Evolutionary conservation across 495 filamentous ascomycete species (phyloP).

Genomic region (Pyrenula massariospora): DNA sequence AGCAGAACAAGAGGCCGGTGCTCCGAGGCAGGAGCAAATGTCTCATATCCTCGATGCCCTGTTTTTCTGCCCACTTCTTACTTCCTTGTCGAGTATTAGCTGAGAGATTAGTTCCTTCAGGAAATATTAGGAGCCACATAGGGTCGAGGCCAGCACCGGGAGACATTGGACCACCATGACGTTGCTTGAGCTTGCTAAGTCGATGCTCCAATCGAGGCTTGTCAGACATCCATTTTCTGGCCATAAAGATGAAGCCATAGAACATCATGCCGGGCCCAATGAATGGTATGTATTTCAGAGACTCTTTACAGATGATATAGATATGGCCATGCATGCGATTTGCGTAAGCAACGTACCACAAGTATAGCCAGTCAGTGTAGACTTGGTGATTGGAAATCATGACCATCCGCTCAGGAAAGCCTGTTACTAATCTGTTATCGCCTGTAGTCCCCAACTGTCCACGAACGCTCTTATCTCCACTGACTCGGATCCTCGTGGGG

Average conservation of each 20-base stretch:
- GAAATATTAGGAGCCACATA: slow-evolving; percentile 63
- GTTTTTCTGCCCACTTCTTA: slow-evolving; percentile 44
- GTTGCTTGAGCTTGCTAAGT: slow-evolving; percentile 44
- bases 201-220: slow-evolving; percentile 48
- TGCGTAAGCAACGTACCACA: slow-evolving; percentile 61
- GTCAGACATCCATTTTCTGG: slow-evolving; percentile 54
- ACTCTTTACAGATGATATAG: slow-evolving; percentile 61
- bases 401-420: slow-evolving; percentile 50
- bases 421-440: slow-evolving; percentile 42
- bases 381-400: slow-evolving; percentile 60
- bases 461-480: slow-evolving; percentile 46
- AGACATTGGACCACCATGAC: slow-evolving; percentile 36
- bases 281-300: slow-evolving; percentile 51
- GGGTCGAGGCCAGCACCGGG: slow-evolving; percentile 41
- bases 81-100: slow-evolving; percentile 44
- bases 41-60: slow-evolving; percentile 34
- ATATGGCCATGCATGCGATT: slow-evolving; percentile 54
- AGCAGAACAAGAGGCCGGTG: slow-evolving; percentile 51
- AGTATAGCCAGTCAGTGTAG: slow-evolving; percentile 62
- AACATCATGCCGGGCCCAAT: slow-evolving; percentile 57
- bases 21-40: slow-evolving; percentile 51
- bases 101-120: slow-evolving; percentile 56
- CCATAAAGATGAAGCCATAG: slow-evolving; percentile 60
- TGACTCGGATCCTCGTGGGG: slow-evolving; percentile 48
- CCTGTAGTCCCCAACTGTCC: slow-evolving; percentile 41